Evolutionary conservation across 2,329 filamentous ascomycete species (phyloP), one percentile per base, ranked within the genome.

Genomic region (Scedosporium dehoogii): DNA sequence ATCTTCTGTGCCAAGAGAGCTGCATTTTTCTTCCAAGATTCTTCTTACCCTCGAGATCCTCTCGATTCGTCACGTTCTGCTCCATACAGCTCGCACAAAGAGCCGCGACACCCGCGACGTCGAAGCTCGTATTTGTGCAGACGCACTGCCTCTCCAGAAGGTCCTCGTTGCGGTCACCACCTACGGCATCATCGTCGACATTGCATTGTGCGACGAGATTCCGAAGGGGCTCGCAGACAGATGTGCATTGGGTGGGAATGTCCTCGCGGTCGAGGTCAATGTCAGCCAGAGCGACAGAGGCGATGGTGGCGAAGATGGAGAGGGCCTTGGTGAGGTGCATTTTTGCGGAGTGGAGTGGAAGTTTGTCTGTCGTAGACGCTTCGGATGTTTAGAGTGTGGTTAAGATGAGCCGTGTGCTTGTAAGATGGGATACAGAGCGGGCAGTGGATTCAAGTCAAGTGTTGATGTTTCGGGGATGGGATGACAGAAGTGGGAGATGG

Each of bases 41-140:
- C 18, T 4, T n/a, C 65, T 64, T 51, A 67, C 66, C 66, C n/a
- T 66, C 65, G 14, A 63, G 58, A 46, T 66, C 65, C 16, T 66
- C 65, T 27, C 65, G 62, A 56, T 67, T 65, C 25, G 23, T 57
- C 51, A 56, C 44, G 59, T 67, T 63, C 59, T 67, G 60, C 41
- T 64, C 62, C 65, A 77, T 73, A 63, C 75, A 77, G 61, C 73
- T 73, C 21, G 74, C 69, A 48, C 75, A 77, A 10, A 76, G 66
- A 1, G 69, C 74, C 4, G 73, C 73, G 16, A 77, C 65, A 42
- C 67, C 64, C 33, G 71, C 68, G 16, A 77, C 75, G 58, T 77
- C 69, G 61, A 77, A 77, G 65, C 75, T 77, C 59, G 67, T 65
- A 61, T 77, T 76, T 7, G 64, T 60, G 60, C 75, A 77, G 3